Percentiles rank a stretch among this genome's conserved stretches.
These are phyloP conservation scores for Paramecium pentaurelia DNA, from an alignment of 73 alveolate genomes.

Conservation along the genomic window DNA sequence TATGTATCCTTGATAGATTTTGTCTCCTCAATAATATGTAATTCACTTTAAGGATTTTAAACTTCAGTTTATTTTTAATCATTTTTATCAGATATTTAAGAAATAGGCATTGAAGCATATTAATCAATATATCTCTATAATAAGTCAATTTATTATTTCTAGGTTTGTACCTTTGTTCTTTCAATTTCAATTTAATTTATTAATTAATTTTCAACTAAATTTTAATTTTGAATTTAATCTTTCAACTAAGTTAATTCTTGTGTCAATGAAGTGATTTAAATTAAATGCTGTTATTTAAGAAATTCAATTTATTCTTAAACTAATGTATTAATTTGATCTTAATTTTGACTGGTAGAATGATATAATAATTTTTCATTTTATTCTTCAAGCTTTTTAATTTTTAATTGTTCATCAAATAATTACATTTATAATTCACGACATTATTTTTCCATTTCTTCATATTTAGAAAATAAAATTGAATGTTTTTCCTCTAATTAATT, in stretches of 20 bases:
- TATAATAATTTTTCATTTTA: not conserved
- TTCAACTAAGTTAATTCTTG: not conserved
- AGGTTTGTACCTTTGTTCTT: not conserved
- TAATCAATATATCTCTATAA: not conserved
- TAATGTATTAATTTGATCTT: not conserved
- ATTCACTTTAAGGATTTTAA: not conserved
- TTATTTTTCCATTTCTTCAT: not conserved
- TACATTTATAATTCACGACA: not conserved
- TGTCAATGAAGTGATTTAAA: not conserved
- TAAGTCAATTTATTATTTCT: not conserved
- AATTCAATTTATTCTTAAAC: not conserved
- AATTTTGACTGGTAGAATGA: not conserved
- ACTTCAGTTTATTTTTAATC: constrained; percentile 28
- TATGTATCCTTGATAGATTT: not conserved
- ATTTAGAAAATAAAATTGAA: not conserved
- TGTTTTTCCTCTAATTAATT: not conserved
- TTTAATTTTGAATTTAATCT: not conserved
- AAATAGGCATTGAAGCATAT: not conserved
- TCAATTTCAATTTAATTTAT: not conserved
- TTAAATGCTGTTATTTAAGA: not conserved
- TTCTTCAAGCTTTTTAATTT: not conserved
- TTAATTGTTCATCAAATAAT: not conserved
- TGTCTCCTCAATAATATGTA: not conserved
- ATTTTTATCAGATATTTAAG: constrained; percentile 41
- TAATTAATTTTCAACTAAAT: not conserved